Percentiles rank a stretch among this genome's conserved stretches.
These are phyloP conservation scores for Hippophae gyantsensis DNA, from an alignment of 306 rosid species.

Conservation along the genomic window DNA sequence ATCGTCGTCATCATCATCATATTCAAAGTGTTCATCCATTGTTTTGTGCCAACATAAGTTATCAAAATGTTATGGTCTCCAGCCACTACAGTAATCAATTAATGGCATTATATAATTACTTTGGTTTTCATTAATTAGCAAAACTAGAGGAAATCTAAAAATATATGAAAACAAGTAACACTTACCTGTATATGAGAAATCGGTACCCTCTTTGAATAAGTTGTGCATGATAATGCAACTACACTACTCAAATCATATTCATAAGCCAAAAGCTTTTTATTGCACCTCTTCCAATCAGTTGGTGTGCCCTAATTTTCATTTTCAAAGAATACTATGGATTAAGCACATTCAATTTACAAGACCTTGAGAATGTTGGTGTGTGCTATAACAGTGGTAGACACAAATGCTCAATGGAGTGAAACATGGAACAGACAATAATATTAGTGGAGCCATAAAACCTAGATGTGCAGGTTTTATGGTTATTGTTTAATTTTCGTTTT, in stretches of 20 bases:
- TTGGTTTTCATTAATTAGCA: no score
- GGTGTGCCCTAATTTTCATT: constrained; percentile 10
- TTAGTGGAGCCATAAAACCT: no score
- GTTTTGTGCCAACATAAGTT: constrained; percentile 14
- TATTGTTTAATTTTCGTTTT: no score
- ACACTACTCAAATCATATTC: background rate
- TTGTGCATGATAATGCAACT: constrained; percentile 4
- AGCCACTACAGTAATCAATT: constrained; percentile 12
- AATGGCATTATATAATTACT: background rate
- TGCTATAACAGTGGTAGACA: no score
- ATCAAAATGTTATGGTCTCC: constrained; percentile 21
- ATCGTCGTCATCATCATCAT: background rate
- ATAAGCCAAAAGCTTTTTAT: constrained; percentile 12
- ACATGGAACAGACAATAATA: no score
- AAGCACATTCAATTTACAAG: background rate
- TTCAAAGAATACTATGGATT: no score
- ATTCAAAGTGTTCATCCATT: constrained; percentile 14
- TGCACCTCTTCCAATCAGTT: constrained; percentile 23
- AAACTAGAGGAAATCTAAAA: no score
- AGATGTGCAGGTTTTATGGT: no score
- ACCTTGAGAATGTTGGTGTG: no score
- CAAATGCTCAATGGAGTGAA: no score
- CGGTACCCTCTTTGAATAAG: constrained; percentile 15
- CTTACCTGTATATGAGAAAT: constrained; percentile 14
- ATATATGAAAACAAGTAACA: background rate